Conservation (phyloP, 495 filamentous ascomycete genomes). For the Trichoderma reesei region DNA sequence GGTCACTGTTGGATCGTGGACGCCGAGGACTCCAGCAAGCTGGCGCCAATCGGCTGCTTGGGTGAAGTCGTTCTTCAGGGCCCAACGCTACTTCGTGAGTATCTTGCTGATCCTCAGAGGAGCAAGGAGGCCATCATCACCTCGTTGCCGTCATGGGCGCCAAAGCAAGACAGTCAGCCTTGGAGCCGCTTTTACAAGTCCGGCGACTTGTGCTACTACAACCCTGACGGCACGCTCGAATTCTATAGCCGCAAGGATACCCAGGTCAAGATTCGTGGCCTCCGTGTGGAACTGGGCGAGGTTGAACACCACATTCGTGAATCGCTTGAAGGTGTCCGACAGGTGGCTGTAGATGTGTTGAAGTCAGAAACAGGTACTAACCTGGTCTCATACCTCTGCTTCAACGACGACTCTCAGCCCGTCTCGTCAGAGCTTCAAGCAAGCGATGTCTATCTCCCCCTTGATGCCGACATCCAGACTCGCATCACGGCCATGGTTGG, state of each 20-base stretch:
- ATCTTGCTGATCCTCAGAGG: slow-evolving; percentile 24
- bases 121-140: slow-evolving; percentile 25
- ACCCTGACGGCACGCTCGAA: slow-evolving; percentile 15
- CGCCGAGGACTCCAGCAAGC: slow-evolving; percentile 33
- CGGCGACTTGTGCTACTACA: slow-evolving; percentile 40
- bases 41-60: slow-evolving; percentile 28
- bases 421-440: slow-evolving; percentile 3
- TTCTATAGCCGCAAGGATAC: slow-evolving; percentile 23
- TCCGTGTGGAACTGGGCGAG: slow-evolving; percentile 5
- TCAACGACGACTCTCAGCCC: background rate
- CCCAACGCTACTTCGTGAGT: slow-evolving; percentile 19
- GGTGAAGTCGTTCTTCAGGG: slow-evolving; percentile 9
- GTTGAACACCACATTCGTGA: slow-evolving; percentile 6
- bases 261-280: slow-evolving; percentile 9
- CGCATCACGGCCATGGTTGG: slow-evolving; percentile 74
- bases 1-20: slow-evolving; percentile 42
- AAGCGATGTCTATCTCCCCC: background rate
- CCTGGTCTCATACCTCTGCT: slow-evolving; percentile 23
- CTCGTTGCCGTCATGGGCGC: slow-evolving; percentile 30
- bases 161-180: background rate
- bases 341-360: slow-evolving; percentile 14
- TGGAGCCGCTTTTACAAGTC: slow-evolving; percentile 28
- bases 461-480: background rate
- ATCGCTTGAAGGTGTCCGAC: background rate
- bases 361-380: slow-evolving; percentile 17